phyloP scores from a whole-genome alignment of 495 filamentous ascomycete species.

The Friedmanniomyces endolithicus region DNA sequence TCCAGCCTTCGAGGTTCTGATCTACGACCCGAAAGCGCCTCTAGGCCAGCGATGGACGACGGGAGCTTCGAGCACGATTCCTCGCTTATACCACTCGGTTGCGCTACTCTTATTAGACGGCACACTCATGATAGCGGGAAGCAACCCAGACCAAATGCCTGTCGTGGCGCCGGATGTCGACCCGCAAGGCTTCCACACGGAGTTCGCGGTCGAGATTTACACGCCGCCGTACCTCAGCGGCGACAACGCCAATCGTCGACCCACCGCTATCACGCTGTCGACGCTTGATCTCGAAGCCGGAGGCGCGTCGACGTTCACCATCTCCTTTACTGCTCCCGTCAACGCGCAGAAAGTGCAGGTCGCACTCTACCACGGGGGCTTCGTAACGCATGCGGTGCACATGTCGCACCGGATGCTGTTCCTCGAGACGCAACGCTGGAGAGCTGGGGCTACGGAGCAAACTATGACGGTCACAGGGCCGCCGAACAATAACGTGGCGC shows the following conservation, averaged over 20 bases:
- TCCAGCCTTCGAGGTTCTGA: conserved; percentile 44
- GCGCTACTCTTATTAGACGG: conserved; percentile 47
- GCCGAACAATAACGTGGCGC: conserved; percentile 42
- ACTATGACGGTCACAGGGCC: conserved; percentile 41
- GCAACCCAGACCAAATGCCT: conserved; percentile 47
- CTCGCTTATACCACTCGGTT: conserved; percentile 48
- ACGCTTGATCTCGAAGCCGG: conserved; percentile 33
- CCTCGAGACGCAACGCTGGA: conserved; percentile 42
- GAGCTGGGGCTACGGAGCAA: conserved; percentile 32
- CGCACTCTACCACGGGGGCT: conserved; percentile 47
- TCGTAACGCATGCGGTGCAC: conserved; percentile 49
- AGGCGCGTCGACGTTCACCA: conserved; percentile 32
- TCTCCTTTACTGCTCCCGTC: conserved; percentile 37
- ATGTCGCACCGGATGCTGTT: conserved; percentile 51
- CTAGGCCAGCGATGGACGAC: conserved; percentile 42
- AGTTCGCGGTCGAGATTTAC: conserved; percentile 50
- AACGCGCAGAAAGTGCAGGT: conserved; percentile 33
- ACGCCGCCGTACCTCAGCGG: conserved; percentile 49
- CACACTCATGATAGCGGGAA: conserved; percentile 45
- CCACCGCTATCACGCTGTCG: conserved; percentile 35
- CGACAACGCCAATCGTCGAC: conserved; percentile 36
- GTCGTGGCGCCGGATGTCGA: conserved; percentile 33
- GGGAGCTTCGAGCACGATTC: conserved; percentile 37
- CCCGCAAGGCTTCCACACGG: conserved; percentile 36
- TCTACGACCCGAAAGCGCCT: conserved; percentile 42